phyloP scores from a whole-genome alignment of 495 filamentous ascomycete genomes.

The Lineolata rhizophorae region DNA sequence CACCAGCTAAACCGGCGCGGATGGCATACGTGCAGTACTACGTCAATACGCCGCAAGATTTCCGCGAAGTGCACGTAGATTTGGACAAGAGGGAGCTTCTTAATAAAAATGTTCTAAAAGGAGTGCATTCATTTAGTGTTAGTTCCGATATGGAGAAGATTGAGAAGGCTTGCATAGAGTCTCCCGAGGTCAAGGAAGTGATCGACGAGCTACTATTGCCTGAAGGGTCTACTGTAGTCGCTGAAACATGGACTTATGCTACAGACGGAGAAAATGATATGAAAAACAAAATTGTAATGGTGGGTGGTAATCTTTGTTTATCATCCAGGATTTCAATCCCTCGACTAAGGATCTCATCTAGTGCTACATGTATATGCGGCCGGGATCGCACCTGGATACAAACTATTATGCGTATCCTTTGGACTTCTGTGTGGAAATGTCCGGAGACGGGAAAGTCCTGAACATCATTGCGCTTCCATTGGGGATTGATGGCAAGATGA shows the following conservation, averaged over 20 bases:
- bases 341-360: not conserved
- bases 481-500: conserved; percentile 1
- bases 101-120: conserved; percentile 4
- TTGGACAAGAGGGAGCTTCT: conserved; percentile 4
- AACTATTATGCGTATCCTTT: conserved; percentile 9
- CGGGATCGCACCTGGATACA: conserved; percentile 1
- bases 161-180: conserved; percentile 3
- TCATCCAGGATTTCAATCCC: conserved; percentile 6
- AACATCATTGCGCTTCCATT: conserved; percentile 5
- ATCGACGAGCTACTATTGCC: conserved; percentile 5
- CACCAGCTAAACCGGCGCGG: conserved; percentile 8
- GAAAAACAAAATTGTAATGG: conserved; percentile 3
- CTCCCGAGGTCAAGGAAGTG: conserved; percentile 3
- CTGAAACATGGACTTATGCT: conserved; percentile 8
- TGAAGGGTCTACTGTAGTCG: conserved; percentile 2
- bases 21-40: conserved; percentile 1
- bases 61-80: no score
- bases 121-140: conserved; percentile 3
- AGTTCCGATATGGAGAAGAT: conserved; percentile 2
- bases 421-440: conserved; percentile 5
- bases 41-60: conserved; percentile 6
- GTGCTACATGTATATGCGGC: not conserved
- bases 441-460: conserved; percentile 3
- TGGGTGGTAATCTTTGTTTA: conserved; percentile 3
- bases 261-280: conserved; percentile 7